Conservation (phyloP, 1,284 basidiomycete genomes). For the Mrakiaceae sp. region DNA sequence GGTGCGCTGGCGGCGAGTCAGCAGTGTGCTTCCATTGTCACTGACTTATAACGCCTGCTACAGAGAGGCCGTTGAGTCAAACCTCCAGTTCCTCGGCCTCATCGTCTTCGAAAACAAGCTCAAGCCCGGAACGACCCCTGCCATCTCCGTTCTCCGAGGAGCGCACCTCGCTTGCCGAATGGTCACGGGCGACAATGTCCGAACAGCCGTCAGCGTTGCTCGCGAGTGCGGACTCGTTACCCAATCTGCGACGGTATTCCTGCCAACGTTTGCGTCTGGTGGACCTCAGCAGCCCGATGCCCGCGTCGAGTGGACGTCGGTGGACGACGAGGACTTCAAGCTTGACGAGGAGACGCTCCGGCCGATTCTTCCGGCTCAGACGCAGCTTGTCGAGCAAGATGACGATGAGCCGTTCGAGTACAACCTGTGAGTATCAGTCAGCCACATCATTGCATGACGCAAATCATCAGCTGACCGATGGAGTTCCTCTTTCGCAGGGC, state of each 20-base stretch:
- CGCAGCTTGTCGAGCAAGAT: constrained; percentile 46
- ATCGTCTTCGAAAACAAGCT: constrained; percentile 99
- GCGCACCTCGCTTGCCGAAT: constrained; percentile 92
- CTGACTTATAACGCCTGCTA: background rate
- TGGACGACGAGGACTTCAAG: constrained; percentile 77
- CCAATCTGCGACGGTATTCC: constrained; percentile 83
- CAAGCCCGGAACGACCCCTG: constrained; percentile 83
- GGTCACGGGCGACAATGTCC: constrained; percentile 96
- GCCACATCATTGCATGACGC: no score
- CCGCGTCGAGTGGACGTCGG: constrained; percentile 77
- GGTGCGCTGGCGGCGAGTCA: constrained; percentile 40
- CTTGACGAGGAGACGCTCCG: constrained; percentile 82
- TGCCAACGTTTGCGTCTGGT: constrained; percentile 71
- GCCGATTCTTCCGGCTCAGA: constrained; percentile 45
- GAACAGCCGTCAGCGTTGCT: constrained; percentile 94
- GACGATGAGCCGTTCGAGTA: constrained; percentile 75
- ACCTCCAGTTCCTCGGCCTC: constrained; percentile 82
- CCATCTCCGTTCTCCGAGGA: constrained; percentile 74
- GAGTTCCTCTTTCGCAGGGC: constrained; percentile 33
- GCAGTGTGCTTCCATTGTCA: background rate
- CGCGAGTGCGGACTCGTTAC: constrained; percentile 86
- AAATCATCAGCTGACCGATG: no score
- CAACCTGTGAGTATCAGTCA: constrained; percentile 42
- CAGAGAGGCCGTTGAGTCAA: constrained; percentile 88
- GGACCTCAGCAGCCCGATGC: constrained; percentile 45